These are phyloP conservation scores for Trichoderma koningii DNA, from an alignment of 2,329 filamentous ascomycete species.

Conservation along the genomic window DNA sequence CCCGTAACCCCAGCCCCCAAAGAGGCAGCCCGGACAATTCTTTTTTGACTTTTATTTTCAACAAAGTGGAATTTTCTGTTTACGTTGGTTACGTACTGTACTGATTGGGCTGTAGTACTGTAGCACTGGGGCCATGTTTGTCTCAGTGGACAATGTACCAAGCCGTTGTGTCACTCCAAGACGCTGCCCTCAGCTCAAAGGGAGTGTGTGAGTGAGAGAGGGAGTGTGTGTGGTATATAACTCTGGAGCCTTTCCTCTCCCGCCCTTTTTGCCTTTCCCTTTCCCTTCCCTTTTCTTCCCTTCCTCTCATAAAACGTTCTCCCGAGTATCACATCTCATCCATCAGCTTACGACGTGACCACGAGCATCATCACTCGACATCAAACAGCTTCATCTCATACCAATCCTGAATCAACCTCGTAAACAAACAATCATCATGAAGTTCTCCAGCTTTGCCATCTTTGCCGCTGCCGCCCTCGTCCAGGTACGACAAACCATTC, in stretches of 20 bases:
- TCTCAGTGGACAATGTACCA: too few species aligned
- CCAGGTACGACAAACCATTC: conserved; percentile 33
- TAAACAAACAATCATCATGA: conserved; percentile 37
- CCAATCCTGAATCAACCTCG: background rate
- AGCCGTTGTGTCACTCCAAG: background rate
- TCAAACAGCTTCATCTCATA: background rate
- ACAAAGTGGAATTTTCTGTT: background rate
- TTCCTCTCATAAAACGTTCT: background rate
- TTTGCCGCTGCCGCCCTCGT: conserved; percentile 39
- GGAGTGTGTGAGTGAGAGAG: too few species aligned
- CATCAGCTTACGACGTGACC: background rate
- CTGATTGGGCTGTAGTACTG: background rate
- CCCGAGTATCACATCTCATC: background rate
- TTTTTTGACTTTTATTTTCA: background rate
- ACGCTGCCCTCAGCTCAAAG: background rate
- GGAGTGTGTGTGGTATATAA: too few species aligned
- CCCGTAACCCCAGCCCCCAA: background rate
- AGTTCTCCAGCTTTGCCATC: conserved; percentile 41
- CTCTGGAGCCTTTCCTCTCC: too few species aligned
- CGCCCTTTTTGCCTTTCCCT: too few species aligned
- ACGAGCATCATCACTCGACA: background rate
- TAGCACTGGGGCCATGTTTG: too few species aligned
- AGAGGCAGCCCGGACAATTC: conserved; percentile 4
- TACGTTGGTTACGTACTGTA: too few species aligned
- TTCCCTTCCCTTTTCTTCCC: too few species aligned